Conservation (phyloP, 2,329 filamentous ascomycete species). For the Penicillium sp. region DNA sequence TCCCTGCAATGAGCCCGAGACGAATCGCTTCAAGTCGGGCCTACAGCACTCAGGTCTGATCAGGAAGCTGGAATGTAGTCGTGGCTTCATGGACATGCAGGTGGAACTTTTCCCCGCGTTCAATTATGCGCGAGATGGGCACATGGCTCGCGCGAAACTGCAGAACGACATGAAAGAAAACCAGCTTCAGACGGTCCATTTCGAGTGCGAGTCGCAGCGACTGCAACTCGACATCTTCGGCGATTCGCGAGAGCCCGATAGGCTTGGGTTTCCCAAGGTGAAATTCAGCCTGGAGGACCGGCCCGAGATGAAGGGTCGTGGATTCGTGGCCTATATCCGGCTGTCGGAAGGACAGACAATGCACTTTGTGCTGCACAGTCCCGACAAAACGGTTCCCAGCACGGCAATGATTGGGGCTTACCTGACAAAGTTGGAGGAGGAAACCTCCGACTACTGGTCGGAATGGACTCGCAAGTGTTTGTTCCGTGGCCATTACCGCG, state of each 20-base stretch:
- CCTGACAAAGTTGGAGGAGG: conserved; percentile 60
- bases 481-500: conserved; percentile 67
- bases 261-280: conserved; percentile 47
- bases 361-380: conserved; percentile 64
- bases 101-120: conserved; percentile 69
- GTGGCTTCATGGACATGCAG: conserved; percentile 60
- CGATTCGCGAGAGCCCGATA: conserved; percentile 52
- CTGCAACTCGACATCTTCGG: conserved; percentile 65
- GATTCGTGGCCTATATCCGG: conserved; percentile 56
- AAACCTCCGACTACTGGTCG: conserved; percentile 67
- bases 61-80: conserved; percentile 65
- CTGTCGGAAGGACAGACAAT: conserved; percentile 63
- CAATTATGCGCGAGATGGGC: conserved; percentile 61
- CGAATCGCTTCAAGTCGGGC: conserved; percentile 47
- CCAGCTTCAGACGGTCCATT: conserved; percentile 57
- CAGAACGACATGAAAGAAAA: conserved; percentile 37
- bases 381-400: conserved; percentile 55
- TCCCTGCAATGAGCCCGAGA: conserved; percentile 34
- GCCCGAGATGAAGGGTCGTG: conserved; percentile 54
- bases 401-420: conserved; percentile 54
- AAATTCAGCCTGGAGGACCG: conserved; percentile 52
- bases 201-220: conserved; percentile 54
- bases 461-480: conserved; percentile 66
- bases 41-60: conserved; percentile 51
- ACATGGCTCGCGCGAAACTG: conserved; percentile 39